A percentile compares a stretch with the other conserved stretches of the same genome.
Conservation (phyloP, 2,329 filamentous ascomycete genomes). For the Neofusicoccum ribis region DNA sequence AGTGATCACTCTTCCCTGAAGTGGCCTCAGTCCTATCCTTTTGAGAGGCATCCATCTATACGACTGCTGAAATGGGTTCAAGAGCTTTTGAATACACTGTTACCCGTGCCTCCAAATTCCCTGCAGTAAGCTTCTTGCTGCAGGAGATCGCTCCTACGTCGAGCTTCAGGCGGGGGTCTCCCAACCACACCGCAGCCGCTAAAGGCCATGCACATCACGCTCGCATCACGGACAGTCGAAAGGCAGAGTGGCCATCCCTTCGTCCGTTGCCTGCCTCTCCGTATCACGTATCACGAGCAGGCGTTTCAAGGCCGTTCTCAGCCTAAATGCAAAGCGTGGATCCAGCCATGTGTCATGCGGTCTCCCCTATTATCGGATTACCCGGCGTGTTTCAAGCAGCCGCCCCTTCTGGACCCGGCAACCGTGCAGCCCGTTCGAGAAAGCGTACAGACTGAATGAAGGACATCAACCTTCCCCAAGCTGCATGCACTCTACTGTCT, state of each 20-base stretch:
- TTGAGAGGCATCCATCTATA: too few species aligned
- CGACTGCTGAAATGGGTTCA: too few species aligned
- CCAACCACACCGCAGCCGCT: too few species aligned
- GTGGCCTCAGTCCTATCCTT: too few species aligned
- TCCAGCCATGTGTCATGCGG: not conserved
- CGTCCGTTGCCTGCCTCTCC: not conserved
- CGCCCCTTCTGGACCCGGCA: not conserved
- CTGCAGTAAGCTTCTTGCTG: too few species aligned
- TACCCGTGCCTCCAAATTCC: too few species aligned
- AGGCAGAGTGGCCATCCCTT: not conserved
- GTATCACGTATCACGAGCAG: not conserved
- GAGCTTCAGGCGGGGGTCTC: too few species aligned
- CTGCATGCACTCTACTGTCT: not conserved
- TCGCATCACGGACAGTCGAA: too few species aligned
- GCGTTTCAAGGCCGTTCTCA: not conserved
- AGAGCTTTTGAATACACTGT: too few species aligned
- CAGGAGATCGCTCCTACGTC: too few species aligned
- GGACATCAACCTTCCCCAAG: not conserved
- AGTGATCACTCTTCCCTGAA: too few species aligned
- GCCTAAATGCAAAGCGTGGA: slow-evolving; percentile 3
- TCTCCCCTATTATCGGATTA: slow-evolving; percentile 1
- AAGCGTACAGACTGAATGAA: not conserved
- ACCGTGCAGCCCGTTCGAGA: not conserved
- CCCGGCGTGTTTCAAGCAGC: slow-evolving; percentile 6
- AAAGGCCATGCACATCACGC: too few species aligned